A percentile compares a stretch with the other conserved stretches of the same genome.
Evolutionary conservation across 1,284 basidiomycete species (phyloP).

Genomic region (Flammula alnicola): DNA sequence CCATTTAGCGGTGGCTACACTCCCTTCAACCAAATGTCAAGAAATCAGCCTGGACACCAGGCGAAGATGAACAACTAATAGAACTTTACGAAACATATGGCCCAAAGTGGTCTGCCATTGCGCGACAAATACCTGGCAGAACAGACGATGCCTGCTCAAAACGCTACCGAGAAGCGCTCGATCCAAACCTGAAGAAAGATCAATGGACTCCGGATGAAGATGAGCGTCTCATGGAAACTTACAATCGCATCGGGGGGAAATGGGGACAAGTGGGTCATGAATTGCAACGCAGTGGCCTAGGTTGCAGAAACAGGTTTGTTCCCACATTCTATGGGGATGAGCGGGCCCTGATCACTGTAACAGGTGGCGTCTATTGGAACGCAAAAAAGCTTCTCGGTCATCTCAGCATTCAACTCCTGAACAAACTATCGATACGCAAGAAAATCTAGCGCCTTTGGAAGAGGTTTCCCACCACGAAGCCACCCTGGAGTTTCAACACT

Average conservation of each 20-base stretch:
- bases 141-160: conserved; percentile 86
- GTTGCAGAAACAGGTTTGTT: conserved; percentile 73
- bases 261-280: conserved; percentile 77
- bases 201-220: conserved; percentile 77
- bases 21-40: conserved; percentile 75
- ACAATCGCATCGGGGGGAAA: conserved; percentile 58
- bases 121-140: conserved; percentile 71
- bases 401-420: conserved; percentile 19
- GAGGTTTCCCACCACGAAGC: conserved; percentile 19
- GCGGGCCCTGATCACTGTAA: conserved; percentile 10
- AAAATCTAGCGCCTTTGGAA: conserved; percentile 13
- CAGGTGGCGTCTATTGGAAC: conserved; percentile 59
- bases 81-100: conserved; percentile 58
- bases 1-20: conserved; percentile 75
- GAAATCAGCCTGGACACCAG: conserved; percentile 74
- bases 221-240: conserved; percentile 51
- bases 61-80: conserved; percentile 68
- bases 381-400: conserved; percentile 34
- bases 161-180: conserved; percentile 78
- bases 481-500: conserved; percentile 22
- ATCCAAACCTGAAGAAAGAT: conserved; percentile 72
- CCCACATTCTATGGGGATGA: neutral
- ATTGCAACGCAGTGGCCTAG: conserved; percentile 70
- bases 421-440: conserved; percentile 10
- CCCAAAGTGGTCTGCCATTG: conserved; percentile 76